A percentile compares a stretch with the other conserved stretches of the same genome.
Evolutionary conservation across 2,329 filamentous ascomycete genomes (phyloP).

Genomic region (Aureobasidium sp.): DNA sequence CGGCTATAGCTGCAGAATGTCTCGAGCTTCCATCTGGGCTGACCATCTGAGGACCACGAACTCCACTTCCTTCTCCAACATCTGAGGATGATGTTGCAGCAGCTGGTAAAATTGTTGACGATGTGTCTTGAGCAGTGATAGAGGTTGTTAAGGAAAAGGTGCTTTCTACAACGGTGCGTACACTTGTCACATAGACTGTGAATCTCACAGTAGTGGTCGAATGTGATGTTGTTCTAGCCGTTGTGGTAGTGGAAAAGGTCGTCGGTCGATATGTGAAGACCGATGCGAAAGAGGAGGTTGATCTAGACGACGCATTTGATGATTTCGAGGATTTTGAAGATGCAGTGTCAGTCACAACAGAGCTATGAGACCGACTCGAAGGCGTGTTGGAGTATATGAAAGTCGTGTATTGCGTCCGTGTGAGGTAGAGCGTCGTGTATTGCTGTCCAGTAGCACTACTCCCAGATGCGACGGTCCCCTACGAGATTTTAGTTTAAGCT

Average conservation of each 20-base stretch:
- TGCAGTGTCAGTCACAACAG: not conserved
- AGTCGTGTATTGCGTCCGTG: conserved; percentile 2
- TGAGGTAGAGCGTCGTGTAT: not conserved
- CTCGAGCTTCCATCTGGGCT: not conserved
- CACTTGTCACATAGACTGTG: not conserved
- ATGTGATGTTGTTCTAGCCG: not conserved
- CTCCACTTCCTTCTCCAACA: not conserved
- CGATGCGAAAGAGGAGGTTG: not conserved
- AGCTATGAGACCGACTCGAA: not conserved
- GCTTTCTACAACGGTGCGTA: not conserved
- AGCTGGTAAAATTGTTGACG: not conserved
- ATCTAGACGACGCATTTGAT: too few relatives aligned
- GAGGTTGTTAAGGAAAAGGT: not conserved
- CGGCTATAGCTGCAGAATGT: conserved; percentile 15
- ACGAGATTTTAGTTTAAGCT: not conserved
- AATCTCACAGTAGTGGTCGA: not conserved
- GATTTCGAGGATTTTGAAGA: too few relatives aligned
- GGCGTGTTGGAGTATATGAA: not conserved
- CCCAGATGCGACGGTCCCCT: not conserved
- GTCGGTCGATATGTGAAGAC: not conserved
- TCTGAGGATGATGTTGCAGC: not conserved
- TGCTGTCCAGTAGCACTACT: not conserved
- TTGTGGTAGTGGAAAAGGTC: conserved; percentile 1
- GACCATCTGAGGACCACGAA: not conserved
- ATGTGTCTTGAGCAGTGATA: not conserved